These are phyloP conservation scores for Hymenoscyphus fructigenus DNA, from an alignment of 2,329 filamentous ascomycete genomes.

Conservation along the genomic window DNA sequence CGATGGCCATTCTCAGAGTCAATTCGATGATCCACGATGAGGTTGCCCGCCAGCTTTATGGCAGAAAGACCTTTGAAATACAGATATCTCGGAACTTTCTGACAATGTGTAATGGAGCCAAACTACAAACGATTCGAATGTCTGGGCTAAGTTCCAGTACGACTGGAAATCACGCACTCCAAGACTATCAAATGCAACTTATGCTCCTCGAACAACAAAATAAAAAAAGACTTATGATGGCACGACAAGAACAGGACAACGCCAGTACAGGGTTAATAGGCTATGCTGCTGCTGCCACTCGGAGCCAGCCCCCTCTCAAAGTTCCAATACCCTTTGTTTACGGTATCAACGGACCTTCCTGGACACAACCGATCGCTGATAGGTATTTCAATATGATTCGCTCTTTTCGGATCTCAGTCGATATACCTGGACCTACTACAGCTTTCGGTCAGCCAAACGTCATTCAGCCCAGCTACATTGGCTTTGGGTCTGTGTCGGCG, in stretches of 20 bases:
- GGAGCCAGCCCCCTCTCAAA: not conserved
- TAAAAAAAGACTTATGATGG: slow-evolving; percentile 82
- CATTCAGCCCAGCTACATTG: not conserved
- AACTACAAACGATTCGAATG: not conserved
- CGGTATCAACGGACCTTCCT: slow-evolving; percentile 8
- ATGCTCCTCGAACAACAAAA: slow-evolving; percentile 87
- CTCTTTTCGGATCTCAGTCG: slow-evolving; percentile 16
- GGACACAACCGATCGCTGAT: slow-evolving; percentile 10
- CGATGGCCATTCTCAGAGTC: slow-evolving; percentile 15
- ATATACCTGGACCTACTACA: not conserved
- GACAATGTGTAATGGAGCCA: slow-evolving; percentile 20
- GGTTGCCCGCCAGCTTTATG: slow-evolving; percentile 18
- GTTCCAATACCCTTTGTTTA: slow-evolving; percentile 1
- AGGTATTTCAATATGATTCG: slow-evolving; percentile 20
- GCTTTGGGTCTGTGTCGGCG: not conserved
- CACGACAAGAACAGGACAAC: slow-evolving; percentile 73
- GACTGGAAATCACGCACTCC: slow-evolving; percentile 67
- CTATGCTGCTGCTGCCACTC: not conserved
- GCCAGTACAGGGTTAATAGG: not conserved
- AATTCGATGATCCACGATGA: slow-evolving; percentile 23
- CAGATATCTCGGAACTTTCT: slow-evolving; percentile 16
- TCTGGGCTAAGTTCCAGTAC: not conserved
- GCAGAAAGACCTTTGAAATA: slow-evolving; percentile 20
- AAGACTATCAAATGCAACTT: slow-evolving; percentile 87
- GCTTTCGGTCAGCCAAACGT: not conserved